Percentiles rank a stretch among this genome's conserved stretches.
phyloP scores from a whole-genome alignment of 2,329 filamentous ascomycete genomes.

The Balansia obtecta region DNA sequence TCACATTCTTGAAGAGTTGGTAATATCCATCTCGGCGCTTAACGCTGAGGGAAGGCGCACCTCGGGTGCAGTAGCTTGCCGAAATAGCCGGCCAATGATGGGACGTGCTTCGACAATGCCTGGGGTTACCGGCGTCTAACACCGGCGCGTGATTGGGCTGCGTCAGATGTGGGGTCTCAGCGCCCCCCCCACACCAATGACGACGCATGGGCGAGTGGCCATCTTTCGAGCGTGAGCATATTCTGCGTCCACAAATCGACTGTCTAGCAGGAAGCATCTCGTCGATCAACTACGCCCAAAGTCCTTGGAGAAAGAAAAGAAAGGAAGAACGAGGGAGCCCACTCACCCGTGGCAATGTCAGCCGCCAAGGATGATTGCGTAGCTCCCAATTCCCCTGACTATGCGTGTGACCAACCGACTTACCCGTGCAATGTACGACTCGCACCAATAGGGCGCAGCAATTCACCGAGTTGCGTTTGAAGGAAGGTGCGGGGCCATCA shows the following conservation, averaged over 20 bases:
- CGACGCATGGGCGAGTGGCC: background rate
- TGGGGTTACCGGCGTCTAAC: constrained; percentile 13
- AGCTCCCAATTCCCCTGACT: background rate
- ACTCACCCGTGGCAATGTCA: no score
- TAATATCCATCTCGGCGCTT: background rate
- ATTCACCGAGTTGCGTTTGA: background rate
- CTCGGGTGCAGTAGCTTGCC: constrained; percentile 2
- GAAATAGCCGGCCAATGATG: constrained; percentile 3
- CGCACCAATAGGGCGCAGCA: background rate
- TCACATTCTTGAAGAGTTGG: background rate
- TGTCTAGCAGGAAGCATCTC: background rate
- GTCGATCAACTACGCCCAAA: background rate
- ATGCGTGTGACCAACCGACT: background rate
- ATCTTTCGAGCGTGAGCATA: no score
- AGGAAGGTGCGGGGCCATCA: no score
- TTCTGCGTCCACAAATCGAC: no score
- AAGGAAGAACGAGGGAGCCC: no score
- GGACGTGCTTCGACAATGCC: background rate
- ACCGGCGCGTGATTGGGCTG: constrained; percentile 11
- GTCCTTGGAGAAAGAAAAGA: background rate
- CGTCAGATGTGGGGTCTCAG: background rate
- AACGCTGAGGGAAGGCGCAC: background rate
- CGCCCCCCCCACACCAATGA: background rate
- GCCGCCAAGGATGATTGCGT: background rate
- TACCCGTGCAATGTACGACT: background rate